Evolutionary conservation across 2,329 filamentous ascomycete species (phyloP).

Genomic region (Didymellaceae sp.): DNA sequence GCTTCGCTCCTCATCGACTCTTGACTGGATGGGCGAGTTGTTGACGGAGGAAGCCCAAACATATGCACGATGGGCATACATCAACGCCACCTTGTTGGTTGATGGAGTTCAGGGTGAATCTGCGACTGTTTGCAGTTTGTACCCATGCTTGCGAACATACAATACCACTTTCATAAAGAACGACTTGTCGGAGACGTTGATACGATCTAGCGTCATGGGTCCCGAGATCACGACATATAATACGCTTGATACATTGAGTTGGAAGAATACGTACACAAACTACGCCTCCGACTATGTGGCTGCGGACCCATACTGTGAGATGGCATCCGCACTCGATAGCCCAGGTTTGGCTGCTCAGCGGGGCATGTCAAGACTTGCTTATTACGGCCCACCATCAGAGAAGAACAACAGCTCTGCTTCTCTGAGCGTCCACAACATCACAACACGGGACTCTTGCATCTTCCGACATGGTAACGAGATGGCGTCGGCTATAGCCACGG

Average conservation of each 20-base stretch:
- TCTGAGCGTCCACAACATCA: not conserved
- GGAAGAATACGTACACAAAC: not conserved
- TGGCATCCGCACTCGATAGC: too few relatives aligned
- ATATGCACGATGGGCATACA: not conserved
- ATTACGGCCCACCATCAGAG: not conserved
- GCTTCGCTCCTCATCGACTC: not conserved
- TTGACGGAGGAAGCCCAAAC: not conserved
- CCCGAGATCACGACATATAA: not conserved
- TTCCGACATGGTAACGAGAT: not conserved
- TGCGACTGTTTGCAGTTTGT: not conserved
- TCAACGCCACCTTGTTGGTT: not conserved
- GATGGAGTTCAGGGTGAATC: not conserved
- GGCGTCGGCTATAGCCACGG: not conserved
- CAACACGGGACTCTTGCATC: not conserved
- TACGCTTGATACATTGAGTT: not conserved
- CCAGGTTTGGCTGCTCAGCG: not conserved
- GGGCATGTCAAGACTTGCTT: not conserved
- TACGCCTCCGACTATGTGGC: not conserved
- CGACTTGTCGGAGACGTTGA: not conserved
- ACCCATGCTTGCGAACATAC: slow-evolving; percentile 1
- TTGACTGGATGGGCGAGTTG: not conserved
- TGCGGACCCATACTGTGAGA: not conserved
- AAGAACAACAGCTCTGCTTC: not conserved
- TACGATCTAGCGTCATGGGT: not conserved
- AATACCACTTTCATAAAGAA: not conserved